Evolutionary conservation across 371 early-diverging fungal genomes (phyloP), one percentile per base, ranked within the genome.

Genomic region (Rhizopus stolonifer): DNA sequence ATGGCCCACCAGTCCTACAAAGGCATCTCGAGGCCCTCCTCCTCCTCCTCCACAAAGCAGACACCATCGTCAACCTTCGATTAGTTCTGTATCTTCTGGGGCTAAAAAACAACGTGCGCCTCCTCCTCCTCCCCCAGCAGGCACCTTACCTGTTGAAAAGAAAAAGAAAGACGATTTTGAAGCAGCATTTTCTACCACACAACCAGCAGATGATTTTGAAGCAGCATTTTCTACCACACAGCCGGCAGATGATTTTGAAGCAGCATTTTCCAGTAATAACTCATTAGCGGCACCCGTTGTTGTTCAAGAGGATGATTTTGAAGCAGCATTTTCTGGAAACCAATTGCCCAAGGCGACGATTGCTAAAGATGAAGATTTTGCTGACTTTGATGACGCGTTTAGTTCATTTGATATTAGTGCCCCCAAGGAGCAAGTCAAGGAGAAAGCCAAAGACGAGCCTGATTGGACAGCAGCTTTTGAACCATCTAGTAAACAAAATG

Each of bases 11-110:
- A 52, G 56, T n/a, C 22, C 61, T 17, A 19, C 40, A 46, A 64
- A 47, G 36, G 48, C 34, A n/a, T 34, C 49, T 17, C 60, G 62
- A 39, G 58, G 58, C 23, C 74, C 64, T 34, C 66, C 74, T 15
- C 71, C 75, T 22, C 69, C 77, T 7, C 77, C 78, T 36, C 70
- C 78, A n/a, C 72, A 72, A 47, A 70, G 72, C 34, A 67, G 77
- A 54, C 70, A 69, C 42, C 70, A 65, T 46, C 67, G 65, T 18
- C 60, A 65, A 46, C 19, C 66, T 4, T 64, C 66, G 38, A 32
- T 54, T 29, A 49, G 49, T 26, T 57, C 67, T n/a, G 54, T 56
- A 23, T 65, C 56, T 4, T 46, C 65, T 29, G 31, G 31, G 11
- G 19, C 40, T 18, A 58, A 51, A 14, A 64, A 64, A 8, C 42